These are phyloP conservation scores for Kitagawia praeruptora DNA, from an alignment of 129 eudicot species.

Conservation along the genomic window DNA sequence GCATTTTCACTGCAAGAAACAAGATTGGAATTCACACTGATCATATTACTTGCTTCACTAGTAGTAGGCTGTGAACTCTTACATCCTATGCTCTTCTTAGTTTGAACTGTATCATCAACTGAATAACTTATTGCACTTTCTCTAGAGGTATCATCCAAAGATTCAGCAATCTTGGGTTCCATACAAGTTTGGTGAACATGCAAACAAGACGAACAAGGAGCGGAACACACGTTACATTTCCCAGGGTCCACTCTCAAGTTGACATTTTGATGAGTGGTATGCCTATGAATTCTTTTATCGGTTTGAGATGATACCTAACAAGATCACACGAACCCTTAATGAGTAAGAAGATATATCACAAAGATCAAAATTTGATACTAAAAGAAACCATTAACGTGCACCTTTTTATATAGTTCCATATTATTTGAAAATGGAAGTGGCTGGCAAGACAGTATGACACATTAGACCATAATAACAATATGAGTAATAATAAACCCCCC, in stretches of 20 bases:
- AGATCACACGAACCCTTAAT: neutral
- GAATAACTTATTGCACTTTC: conserved; percentile 10
- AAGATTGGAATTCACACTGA: conserved; percentile 29
- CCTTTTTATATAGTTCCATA: neutral
- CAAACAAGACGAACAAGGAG: conserved; percentile 47
- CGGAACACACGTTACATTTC: conserved; percentile 48
- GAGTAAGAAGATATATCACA: neutral
- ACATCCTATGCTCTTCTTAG: conserved; percentile 13
- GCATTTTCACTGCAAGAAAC: conserved; percentile 45
- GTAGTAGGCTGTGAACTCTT: conserved; percentile 28
- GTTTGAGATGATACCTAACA: neutral
- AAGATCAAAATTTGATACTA: neutral
- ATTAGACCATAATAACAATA: neutral
- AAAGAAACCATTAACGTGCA: neutral
- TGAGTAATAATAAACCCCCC: neutral
- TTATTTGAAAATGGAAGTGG: neutral
- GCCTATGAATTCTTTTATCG: neutral
- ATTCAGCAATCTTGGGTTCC: conserved; percentile 21
- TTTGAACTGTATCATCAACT: conserved; percentile 20
- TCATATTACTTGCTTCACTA: conserved; percentile 38
- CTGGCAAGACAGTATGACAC: neutral
- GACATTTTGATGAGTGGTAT: conserved; percentile 12
- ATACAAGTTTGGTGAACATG: conserved; percentile 34
- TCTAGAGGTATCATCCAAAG: conserved; percentile 12
- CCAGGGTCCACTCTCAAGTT: conserved; percentile 24